A percentile compares a stretch with the other conserved stretches of the same genome.
These are phyloP conservation scores for Hypoxylon subgilvum DNA, from an alignment of 495 filamentous ascomycete species.

Conservation along the genomic window DNA sequence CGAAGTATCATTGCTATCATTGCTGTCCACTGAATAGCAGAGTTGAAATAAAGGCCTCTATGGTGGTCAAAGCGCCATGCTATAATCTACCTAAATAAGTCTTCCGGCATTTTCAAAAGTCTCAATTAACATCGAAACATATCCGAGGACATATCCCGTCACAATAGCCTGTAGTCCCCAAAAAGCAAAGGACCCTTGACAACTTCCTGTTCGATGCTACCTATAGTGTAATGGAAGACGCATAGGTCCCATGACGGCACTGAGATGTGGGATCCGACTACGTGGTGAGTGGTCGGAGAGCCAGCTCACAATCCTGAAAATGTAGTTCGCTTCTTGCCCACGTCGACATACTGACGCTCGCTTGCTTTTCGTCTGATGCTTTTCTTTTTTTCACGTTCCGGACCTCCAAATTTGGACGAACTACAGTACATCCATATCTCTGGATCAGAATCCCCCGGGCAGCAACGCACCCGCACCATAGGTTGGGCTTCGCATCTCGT, in stretches of 20 bases:
- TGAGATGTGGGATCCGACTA: constrained; percentile 30
- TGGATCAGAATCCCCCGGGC: constrained; percentile 33
- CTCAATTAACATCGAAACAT: too few species aligned
- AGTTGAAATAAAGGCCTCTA: background rate
- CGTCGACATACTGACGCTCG: constrained; percentile 15
- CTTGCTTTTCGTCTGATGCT: constrained; percentile 23
- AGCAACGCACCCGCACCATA: constrained; percentile 34
- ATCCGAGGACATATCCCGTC: too few species aligned
- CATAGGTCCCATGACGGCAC: constrained; percentile 13
- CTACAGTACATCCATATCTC: constrained; percentile 13
- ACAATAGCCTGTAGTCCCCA: too few species aligned
- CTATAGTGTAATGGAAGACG: too few species aligned
- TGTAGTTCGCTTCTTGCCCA: constrained; percentile 20
- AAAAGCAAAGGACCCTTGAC: too few species aligned
- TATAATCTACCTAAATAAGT: too few species aligned
- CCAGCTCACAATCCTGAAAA: constrained; percentile 18
- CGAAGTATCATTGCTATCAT: background rate
- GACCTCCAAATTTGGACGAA: constrained; percentile 17
- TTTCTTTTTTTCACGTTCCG: constrained; percentile 8
- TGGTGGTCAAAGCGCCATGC: constrained; percentile 1
- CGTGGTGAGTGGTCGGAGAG: constrained; percentile 29
- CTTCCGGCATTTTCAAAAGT: too few species aligned
- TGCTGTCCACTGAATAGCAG: background rate
- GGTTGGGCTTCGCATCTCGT: constrained; percentile 36
- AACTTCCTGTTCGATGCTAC: too few species aligned